Base-by-base conservation (phyloP, 2,329 filamentous ascomycete genomes). In the Aspergillus aculeatus region DNA sequence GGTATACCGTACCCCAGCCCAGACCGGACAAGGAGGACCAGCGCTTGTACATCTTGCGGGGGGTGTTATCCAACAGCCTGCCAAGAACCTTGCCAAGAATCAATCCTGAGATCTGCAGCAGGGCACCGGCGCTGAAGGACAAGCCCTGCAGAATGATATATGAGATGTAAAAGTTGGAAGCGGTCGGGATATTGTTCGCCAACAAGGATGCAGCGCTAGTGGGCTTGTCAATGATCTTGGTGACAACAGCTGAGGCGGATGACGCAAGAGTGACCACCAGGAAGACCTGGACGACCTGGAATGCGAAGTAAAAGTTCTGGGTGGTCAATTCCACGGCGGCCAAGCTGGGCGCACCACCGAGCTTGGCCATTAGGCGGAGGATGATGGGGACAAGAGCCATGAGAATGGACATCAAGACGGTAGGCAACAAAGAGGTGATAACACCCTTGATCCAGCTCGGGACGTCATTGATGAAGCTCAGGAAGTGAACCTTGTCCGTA, bases 81-180 rank as follows among this genome's bases (percentile, higher is more conserved):
- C 92, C 91, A 50, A 93, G 80, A 5, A 96, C 72, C 54, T 86
- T 86, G 71, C 89, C 90, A 31, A 96, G 76, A 50, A 93, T 76
- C 54, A 98, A 83, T 16, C 92, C 91, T 21, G 77, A 80, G 50
- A 90, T 83, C 67, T 96, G 91, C 2, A 96, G 81, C 5, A 98
- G 76, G 1, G 90, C 84, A 50, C 88, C 85, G 0, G 91, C 84
- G 3, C 92, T 89, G 62, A 94, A 87, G 1, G 88, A 89, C 59
- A 98, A 76, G 35, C 94, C 96, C 75, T 98, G 95, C 2, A 99
- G 85, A 32, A 98, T 86, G 66, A 99, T 96, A 78, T 98, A 99
- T 0, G 89, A 91, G 21, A 98, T 88, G 76, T 97, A 99, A 72
- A 98, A 96, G 77, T 96, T 98, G 62, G 92, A 93, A 0, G 92